Evolutionary conservation across 169 alveolate species (phyloP).

Genomic region (Cystoisospora suis): DNA sequence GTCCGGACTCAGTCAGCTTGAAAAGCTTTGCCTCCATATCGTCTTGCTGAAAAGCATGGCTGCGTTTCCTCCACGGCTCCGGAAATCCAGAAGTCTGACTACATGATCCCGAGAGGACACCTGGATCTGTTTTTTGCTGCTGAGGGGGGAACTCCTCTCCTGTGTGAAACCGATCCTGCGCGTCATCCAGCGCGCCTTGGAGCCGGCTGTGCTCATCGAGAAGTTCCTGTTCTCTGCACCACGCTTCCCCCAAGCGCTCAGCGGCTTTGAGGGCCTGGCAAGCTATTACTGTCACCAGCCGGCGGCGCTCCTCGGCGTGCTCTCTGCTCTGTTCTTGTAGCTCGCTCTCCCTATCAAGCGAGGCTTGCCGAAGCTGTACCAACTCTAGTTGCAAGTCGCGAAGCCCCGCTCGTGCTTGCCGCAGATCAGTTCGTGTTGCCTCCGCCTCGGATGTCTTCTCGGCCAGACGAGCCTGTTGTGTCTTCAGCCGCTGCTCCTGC

Average conservation of each 20-base stretch:
- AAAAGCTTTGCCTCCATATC: background rate
- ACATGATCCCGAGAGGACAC: background rate
- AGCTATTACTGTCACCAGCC: no score
- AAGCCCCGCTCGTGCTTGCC: no score
- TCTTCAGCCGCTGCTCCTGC: background rate
- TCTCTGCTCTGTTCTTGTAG: no score
- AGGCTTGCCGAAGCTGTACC: background rate
- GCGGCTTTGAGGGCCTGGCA: no score
- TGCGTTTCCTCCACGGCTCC: background rate
- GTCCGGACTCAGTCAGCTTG: no score
- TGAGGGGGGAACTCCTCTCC: background rate
- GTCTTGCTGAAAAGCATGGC: background rate
- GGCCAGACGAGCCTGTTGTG: background rate
- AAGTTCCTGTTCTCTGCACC: background rate
- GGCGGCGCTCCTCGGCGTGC: no score
- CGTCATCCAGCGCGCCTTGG: background rate
- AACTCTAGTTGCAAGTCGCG: background rate
- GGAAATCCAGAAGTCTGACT: background rate
- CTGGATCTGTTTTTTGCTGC: background rate
- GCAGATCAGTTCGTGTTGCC: no score
- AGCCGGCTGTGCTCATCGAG: background rate
- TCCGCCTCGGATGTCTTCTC: no score
- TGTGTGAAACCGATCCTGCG: background rate
- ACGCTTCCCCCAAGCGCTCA: constrained; percentile 7
- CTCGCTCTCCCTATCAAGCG: no score